Conservation (phyloP, 2,329 filamentous ascomycete genomes). For the Fusarium sp. region DNA sequence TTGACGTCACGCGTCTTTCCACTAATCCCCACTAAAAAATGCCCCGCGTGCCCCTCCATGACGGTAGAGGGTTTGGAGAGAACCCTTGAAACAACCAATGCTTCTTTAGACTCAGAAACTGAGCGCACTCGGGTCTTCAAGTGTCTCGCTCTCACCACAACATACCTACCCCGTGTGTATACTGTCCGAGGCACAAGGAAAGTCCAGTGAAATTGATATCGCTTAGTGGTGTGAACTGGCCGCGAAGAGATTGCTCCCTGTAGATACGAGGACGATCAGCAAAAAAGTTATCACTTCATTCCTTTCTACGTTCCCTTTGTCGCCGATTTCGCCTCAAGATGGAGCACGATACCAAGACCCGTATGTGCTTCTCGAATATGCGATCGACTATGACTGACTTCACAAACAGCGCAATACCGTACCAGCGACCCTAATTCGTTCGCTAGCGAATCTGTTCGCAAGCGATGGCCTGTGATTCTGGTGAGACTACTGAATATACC, state of each 20-base stretch:
- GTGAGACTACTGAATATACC: slow-evolving; percentile 63
- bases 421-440: slow-evolving; percentile 91
- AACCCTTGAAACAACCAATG: slow-evolving; percentile 14
- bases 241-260: slow-evolving; percentile 8
- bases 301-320: not conserved
- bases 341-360: slow-evolving; percentile 82
- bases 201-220: too few species aligned
- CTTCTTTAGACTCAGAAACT: too few species aligned
- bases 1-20: slow-evolving; percentile 49
- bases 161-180: too few species aligned
- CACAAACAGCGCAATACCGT: slow-evolving; percentile 76
- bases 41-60: slow-evolving; percentile 52
- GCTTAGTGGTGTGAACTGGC: too few species aligned
- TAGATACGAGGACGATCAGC: slow-evolving; percentile 24
- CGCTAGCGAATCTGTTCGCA: slow-evolving; percentile 85
- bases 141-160: too few species aligned
- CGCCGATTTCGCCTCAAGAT: slow-evolving; percentile 59
- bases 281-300: slow-evolving; percentile 1
- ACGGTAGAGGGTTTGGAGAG: slow-evolving; percentile 16
- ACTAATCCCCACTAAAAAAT: slow-evolving; percentile 40
- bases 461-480: slow-evolving; percentile 94
- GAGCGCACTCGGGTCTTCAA: too few species aligned
- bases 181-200: too few species aligned
- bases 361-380: slow-evolving; percentile 62
- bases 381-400: slow-evolving; percentile 29